Conservation (phyloP, 2,329 filamentous ascomycete species). For the Gaeumannomyces sp. region DNA sequence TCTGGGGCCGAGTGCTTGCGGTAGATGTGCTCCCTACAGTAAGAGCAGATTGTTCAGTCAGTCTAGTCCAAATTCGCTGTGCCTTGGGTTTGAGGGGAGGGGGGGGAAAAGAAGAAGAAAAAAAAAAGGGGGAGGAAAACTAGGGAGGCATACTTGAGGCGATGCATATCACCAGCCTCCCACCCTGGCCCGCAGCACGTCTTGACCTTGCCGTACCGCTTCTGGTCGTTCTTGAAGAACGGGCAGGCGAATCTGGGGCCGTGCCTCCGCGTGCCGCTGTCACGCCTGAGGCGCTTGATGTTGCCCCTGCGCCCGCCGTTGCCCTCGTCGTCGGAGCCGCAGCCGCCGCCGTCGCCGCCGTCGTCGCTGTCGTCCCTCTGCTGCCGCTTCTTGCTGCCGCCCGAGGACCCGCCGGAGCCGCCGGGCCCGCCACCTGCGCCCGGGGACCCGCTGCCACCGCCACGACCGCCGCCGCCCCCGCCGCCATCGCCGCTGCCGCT, state of each 20-base stretch:
- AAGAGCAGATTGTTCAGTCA: not conserved
- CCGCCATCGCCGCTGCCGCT: not conserved
- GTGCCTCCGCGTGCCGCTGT: not conserved
- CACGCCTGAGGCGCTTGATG: constrained; percentile 6
- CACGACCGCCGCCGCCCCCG: not conserved
- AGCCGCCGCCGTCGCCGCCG: not conserved
- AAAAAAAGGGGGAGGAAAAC: too few species aligned
- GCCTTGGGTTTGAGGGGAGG: not conserved
- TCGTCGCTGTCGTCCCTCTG: not conserved
- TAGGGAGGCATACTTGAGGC: constrained; percentile 19
- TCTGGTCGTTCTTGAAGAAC: constrained; percentile 19
- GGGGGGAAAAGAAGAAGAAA: not conserved
- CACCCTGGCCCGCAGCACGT: constrained; percentile 22
- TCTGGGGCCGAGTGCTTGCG: constrained; percentile 20
- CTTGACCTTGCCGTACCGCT: constrained; percentile 16
- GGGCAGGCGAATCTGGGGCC: constrained; percentile 18
- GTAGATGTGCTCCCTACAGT: constrained; percentile 22
- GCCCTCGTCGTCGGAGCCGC: constrained; percentile 2
- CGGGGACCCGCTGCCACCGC: not conserved
- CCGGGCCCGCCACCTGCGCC: not conserved
- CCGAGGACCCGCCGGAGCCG: not conserved
- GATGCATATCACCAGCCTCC: constrained; percentile 14
- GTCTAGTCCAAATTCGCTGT: not conserved
- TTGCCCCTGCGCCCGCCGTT: constrained; percentile 14
- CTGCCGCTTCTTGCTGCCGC: constrained; percentile 1